Conservation (phyloP, 2,329 filamentous ascomycete genomes). For the Rhynchosporium secalis region DNA sequence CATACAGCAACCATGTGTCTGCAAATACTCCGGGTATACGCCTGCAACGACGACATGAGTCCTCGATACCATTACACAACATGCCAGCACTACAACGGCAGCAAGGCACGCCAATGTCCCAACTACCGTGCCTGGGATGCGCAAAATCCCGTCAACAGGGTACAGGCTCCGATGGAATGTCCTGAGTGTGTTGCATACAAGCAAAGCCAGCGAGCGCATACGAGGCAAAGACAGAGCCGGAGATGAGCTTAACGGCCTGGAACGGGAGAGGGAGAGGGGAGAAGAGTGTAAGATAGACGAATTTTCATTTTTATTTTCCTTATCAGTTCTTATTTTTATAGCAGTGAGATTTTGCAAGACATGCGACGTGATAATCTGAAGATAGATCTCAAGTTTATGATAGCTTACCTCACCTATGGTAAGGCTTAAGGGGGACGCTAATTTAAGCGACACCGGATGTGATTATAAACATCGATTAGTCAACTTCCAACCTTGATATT, state of each 20-base stretch:
- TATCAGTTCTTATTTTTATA: too few species aligned
- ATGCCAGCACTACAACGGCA: background rate
- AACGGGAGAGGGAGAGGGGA: background rate
- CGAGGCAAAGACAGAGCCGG: background rate
- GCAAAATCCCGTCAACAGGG: background rate
- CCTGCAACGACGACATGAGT: background rate
- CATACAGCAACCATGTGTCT: background rate
- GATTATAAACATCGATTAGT: too few species aligned
- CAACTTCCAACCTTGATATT: too few species aligned
- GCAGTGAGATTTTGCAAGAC: too few species aligned
- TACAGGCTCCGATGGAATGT: background rate
- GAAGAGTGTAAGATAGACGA: background rate
- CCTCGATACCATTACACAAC: background rate
- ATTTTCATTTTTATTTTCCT: background rate
- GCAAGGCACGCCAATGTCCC: background rate
- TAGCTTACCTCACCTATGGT: too few species aligned
- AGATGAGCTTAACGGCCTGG: background rate
- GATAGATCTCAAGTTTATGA: too few species aligned
- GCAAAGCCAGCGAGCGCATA: background rate
- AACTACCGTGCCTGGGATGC: background rate
- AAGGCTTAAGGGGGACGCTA: too few species aligned
- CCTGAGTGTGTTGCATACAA: background rate
- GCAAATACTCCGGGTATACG: background rate
- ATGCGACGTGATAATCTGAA: too few species aligned
- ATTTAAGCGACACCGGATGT: too few species aligned